phyloP scores from a whole-genome alignment of 2,329 filamentous ascomycete genomes.

The Verticillium isaacii region DNA sequence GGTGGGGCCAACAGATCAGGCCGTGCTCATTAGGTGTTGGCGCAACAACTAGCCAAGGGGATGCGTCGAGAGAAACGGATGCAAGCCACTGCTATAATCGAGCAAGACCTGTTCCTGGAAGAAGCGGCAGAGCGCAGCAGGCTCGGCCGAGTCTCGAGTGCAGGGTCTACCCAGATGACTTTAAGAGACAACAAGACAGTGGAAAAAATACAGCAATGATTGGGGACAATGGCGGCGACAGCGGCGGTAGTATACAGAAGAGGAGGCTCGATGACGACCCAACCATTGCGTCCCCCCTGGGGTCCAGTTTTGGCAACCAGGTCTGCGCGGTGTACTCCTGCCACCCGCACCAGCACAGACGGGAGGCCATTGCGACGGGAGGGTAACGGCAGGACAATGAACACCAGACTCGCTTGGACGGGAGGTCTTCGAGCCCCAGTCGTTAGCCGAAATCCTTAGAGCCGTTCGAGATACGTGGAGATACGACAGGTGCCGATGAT shows the following conservation, averaged over 20 bases:
- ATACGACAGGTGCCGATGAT: not conserved
- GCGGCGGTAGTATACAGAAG: slow-evolving; percentile 4
- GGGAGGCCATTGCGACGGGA: not conserved
- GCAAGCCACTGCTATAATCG: not conserved
- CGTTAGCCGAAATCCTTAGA: not conserved
- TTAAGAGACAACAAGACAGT: not conserved
- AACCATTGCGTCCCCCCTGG: slow-evolving; percentile 2
- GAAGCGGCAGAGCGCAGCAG: not conserved
- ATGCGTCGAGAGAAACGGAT: not conserved
- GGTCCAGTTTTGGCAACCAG: slow-evolving; percentile 1
- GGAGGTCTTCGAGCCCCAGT: not conserved
- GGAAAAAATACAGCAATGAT: not conserved
- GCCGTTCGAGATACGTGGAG: not conserved
- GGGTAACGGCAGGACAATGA: slow-evolving; percentile 8
- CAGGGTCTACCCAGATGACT: not conserved
- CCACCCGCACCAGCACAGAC: not conserved
- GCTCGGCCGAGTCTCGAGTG: not conserved
- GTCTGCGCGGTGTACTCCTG: slow-evolving; percentile 1
- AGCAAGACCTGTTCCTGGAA: not conserved
- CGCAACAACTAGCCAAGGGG: no score
- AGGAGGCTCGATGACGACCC: slow-evolving; percentile 5
- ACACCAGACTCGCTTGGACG: not conserved
- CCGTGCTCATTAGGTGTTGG: no score
- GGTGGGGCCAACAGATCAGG: no score
- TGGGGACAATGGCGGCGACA: not conserved